Base-by-base conservation (phyloP, 148 eudicot species). In the Fallopia convolvulus region DNA sequence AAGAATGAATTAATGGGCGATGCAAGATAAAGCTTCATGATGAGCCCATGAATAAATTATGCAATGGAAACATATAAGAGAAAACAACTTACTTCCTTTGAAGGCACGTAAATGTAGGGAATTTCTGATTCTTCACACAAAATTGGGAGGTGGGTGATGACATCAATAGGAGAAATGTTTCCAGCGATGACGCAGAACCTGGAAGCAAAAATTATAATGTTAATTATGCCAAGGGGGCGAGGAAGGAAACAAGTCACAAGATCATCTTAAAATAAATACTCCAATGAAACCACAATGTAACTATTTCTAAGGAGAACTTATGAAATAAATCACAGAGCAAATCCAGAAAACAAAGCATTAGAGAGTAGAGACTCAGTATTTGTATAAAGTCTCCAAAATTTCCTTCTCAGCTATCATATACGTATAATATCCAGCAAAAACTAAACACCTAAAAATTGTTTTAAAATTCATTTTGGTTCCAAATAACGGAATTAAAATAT, bases 111-210 rank as follows among this genome's bases (percentile, higher is more conserved):
- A 39, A 93, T 70, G 81, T 95, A 95, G 4, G 99, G 99, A 52
- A 95, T 89, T 0, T 95, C 91, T 60, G 92, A 83, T 76, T 95
- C 99, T 78, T 95, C 99, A 52, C 99, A 95, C 65, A 95, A 78
- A 76, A 95, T 83, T 55, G 99, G 99, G 77, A 95, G 74, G 75
- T 96, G 98, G 66, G 99, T 96, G 78, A 96, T 96, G 23, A 96
- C 98, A 80, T 96, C 99, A 58, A 96, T 96, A 6, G 99, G 99
- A 48, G 99, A 93, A 72, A 96, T 96, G 83, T 96, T 96, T 75
- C 99, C 99, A 18, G 99, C 99, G 39, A 96, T 96, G 56, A 96
- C 86, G 75, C 98, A 93, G 21, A 96, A 49, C 80, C 99, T 96
- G 93, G 87, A 88, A 78, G 21, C n/a, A 36, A 4, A 3, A 33